Conservation (phyloP, 805 yeast genomes). For the Wickerhamomyces canadensis region DNA sequence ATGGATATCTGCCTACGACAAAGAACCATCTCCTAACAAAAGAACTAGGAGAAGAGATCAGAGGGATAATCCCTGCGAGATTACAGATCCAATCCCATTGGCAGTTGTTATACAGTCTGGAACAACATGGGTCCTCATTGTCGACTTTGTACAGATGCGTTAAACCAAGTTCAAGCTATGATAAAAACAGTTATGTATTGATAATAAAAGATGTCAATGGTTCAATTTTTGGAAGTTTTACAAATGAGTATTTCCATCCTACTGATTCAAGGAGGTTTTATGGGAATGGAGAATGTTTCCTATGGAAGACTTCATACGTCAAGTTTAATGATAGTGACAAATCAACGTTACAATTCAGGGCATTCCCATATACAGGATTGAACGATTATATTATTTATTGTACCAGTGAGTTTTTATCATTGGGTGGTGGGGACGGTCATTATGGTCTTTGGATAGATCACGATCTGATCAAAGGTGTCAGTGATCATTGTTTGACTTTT, state of each 20-base stretch:
- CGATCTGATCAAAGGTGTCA: constrained; percentile 68
- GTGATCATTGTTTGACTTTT: constrained; percentile 75
- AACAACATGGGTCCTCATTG: constrained; percentile 87
- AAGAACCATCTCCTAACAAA: constrained; percentile 49
- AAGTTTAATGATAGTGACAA: constrained; percentile 8
- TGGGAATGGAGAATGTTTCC: constrained; percentile 94
- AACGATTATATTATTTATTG: constrained; percentile 86
- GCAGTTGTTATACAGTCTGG: constrained; percentile 76
- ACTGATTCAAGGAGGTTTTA: constrained; percentile 69
- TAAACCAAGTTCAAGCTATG: constrained; percentile 37
- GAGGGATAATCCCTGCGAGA: constrained; percentile 70
- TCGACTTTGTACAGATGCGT: constrained; percentile 64
- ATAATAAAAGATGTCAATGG: constrained; percentile 61
- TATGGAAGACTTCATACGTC: constrained; percentile 69
- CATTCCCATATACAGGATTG: constrained; percentile 81
- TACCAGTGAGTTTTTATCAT: constrained; percentile 66
- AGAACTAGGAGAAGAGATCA: constrained; percentile 68
- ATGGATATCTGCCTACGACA: constrained; percentile 58
- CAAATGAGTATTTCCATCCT: constrained; percentile 68
- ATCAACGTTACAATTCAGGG: constrained; percentile 47
- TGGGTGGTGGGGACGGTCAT: constrained; percentile 92
- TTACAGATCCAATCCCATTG: constrained; percentile 74
- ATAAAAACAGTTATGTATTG: constrained; percentile 66
- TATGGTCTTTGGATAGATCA: constrained; percentile 89
- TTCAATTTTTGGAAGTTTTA: constrained; percentile 70